A percentile compares a stretch with the other conserved stretches of the same genome.
phyloP scores from a whole-genome alignment of 495 filamentous ascomycete genomes.

The Penicillium cataractarum region DNA sequence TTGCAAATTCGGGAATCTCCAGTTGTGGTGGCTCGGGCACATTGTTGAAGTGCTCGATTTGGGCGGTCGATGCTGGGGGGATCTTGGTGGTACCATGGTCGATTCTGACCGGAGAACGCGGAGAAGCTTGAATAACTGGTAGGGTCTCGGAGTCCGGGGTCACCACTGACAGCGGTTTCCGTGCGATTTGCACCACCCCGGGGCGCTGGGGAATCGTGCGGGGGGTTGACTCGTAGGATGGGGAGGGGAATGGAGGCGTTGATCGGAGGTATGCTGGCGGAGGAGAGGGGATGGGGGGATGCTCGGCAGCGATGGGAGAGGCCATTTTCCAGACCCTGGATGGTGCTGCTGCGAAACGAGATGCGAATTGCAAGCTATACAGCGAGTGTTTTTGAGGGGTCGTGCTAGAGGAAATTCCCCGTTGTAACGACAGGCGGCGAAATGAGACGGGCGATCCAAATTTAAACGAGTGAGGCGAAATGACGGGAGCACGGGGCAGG shows the following conservation, averaged over 20 bases:
- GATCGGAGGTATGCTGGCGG: constrained; percentile 48
- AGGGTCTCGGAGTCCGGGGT: constrained; percentile 21
- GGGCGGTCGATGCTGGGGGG: constrained; percentile 37
- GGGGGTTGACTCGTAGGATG: constrained; percentile 29
- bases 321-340: constrained; percentile 32
- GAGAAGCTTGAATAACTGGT: constrained; percentile 37
- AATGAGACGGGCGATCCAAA: constrained; percentile 5
- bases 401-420: neutral
- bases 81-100: constrained; percentile 35
- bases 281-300: constrained; percentile 42
- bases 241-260: constrained; percentile 38
- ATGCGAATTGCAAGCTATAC: neutral
- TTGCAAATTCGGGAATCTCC: constrained; percentile 29
- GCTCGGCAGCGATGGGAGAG: constrained; percentile 32
- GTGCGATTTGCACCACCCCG: constrained; percentile 27
- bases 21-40: constrained; percentile 30
- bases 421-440: neutral
- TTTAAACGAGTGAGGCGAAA: constrained; percentile 4
- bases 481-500: neutral
- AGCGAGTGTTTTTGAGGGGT: neutral
- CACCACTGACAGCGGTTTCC: constrained; percentile 30
- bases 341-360: neutral
- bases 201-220: constrained; percentile 28
- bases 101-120: constrained; percentile 47
- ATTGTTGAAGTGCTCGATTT: constrained; percentile 36